phyloP scores from a whole-genome alignment of 2,329 filamentous ascomycete genomes.

The Scedosporium minutisporum region DNA sequence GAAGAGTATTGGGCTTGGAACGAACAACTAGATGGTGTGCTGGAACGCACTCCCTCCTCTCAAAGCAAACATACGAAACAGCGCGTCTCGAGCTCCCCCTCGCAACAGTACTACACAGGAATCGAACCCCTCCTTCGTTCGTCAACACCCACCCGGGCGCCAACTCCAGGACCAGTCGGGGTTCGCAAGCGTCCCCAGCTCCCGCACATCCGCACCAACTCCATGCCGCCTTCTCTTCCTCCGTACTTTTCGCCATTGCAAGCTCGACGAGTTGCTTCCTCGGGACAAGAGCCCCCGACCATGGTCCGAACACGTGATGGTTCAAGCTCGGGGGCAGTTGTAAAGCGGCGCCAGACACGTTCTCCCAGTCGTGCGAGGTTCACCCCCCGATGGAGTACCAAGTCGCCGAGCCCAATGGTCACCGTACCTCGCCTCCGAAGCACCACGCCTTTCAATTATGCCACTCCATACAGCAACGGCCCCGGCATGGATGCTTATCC shows the following conservation, averaged over 20 bases:
- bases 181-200: constrained; percentile 34
- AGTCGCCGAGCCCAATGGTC: constrained; percentile 33
- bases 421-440: constrained; percentile 18
- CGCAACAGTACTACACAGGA: constrained; percentile 26
- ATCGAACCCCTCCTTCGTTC: constrained; percentile 25
- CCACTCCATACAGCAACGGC: constrained; percentile 62
- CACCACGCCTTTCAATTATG: constrained; percentile 59
- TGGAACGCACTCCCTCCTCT: constrained; percentile 16
- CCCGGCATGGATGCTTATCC: constrained; percentile 32
- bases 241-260: constrained; percentile 27
- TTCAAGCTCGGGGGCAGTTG: constrained; percentile 17
- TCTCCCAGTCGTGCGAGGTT: constrained; percentile 46
- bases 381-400: constrained; percentile 45
- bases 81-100: constrained; percentile 24
- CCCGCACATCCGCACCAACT: constrained; percentile 40
- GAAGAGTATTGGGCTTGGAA: constrained; percentile 62
- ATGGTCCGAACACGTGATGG: neutral
- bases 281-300: constrained; percentile 13
- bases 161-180: constrained; percentile 31
- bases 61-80: neutral
- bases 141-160: constrained; percentile 23
- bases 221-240: constrained; percentile 35
- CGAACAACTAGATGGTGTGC: constrained; percentile 50
- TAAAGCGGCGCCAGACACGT: constrained; percentile 43
- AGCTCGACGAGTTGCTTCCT: constrained; percentile 37